Evolutionary conservation across 169 alveolate genomes (phyloP), one percentile per base, ranked within the genome.

Genomic region (Plasmodium yoelii): DNA sequence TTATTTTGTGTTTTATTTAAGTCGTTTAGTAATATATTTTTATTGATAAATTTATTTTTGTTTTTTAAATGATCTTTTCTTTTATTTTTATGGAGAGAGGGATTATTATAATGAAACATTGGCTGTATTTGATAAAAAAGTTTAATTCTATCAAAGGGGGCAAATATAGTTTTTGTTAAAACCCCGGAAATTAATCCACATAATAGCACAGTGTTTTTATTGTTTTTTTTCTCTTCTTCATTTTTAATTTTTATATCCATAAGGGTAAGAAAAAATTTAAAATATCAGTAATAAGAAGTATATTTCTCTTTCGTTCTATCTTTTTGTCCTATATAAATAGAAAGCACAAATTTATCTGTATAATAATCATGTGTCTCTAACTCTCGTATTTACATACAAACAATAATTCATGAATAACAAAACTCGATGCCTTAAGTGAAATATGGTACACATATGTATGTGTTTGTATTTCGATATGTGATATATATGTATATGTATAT

Each of bases 71-170:
- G 22, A 51, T 67, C 61, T 60, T 67, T 22, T 34, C 53, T 42
- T 77, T 51, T 28, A 49, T 15, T 55, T 73, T 71, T 70, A 19
- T 28, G 39, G 57, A 24, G 19, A 26, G 42, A 3, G 7, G 42
- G 0, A 53, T 77, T 74, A 61, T 53, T 72, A 18, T 94, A 96
- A 12, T 73, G 87, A 73, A 95, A 92, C 98, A 95, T 95, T 15
- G 55, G 9, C 24, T 71, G 39, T 22, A 51, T 22, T 18, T 56
- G 61, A 39, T 68, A 24, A 13, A 53, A 24, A 18, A 51, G 26
- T 68, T 68, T 19, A 39, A 95, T 90, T 24, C 98, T 87, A 67
- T 95, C 98, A 89, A 94, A 88, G 7, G 98, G 98, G 22, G 98
- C 98, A 77, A 97, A 95, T 44, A 92, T 82, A 0, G 97, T 93